Evolutionary conservation across 805 yeast genomes (phyloP).

Genomic region (Hanseniaspora hatyaiensis): DNA sequence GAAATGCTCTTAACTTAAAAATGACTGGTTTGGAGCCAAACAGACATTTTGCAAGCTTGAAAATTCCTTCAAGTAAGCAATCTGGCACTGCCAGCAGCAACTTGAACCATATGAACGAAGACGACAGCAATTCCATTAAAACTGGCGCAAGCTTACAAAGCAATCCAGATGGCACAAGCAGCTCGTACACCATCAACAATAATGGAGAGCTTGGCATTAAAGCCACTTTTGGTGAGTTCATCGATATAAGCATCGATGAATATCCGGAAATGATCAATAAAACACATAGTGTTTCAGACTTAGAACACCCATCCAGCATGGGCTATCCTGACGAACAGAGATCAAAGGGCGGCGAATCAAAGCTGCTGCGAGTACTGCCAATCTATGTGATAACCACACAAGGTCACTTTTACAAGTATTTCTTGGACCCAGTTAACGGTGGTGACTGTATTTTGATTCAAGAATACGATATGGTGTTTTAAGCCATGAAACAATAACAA

Average conservation of each 20-base stretch:
- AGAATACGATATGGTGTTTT: conserved; percentile 44
- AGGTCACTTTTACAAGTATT: conserved; percentile 72
- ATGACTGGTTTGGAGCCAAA: conserved; percentile 79
- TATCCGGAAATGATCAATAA: conserved; percentile 26
- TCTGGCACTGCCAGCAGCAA: not conserved
- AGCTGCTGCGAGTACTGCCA: conserved; percentile 30
- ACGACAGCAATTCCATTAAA: conserved; percentile 12
- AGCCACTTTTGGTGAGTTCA: conserved; percentile 30
- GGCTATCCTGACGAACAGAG: not conserved
- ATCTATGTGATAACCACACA: conserved; percentile 64
- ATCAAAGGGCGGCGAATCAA: not conserved
- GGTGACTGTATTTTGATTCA: conserved; percentile 79
- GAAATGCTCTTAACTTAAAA: conserved; percentile 75
- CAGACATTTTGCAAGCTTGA: conserved; percentile 82
- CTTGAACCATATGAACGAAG: not conserved
- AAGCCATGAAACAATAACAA: not conserved
- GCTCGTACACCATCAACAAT: conserved; percentile 16
- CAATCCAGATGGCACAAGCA: conserved; percentile 4
- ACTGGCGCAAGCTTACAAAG: conserved; percentile 11
- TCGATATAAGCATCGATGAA: conserved; percentile 23
- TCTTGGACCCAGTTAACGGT: conserved; percentile 74
- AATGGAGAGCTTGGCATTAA: conserved; percentile 20
- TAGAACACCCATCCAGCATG: not conserved
- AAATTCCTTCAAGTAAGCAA: conserved; percentile 39
- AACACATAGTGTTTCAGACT: conserved; percentile 15